Conservation (phyloP, 2,329 filamentous ascomycete species). For the Fusarium irregulare region DNA sequence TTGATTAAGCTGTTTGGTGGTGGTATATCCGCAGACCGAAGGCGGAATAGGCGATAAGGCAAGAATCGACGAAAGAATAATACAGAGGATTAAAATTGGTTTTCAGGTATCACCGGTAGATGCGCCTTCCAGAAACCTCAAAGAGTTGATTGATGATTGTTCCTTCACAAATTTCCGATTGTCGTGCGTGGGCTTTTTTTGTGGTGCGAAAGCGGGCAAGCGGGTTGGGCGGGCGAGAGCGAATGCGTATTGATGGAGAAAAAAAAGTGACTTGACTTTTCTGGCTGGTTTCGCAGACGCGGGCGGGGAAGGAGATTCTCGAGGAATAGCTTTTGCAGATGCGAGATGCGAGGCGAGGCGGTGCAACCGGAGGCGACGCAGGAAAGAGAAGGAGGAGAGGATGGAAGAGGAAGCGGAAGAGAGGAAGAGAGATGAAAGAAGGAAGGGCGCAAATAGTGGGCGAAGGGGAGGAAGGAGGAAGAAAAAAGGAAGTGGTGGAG, state of each 20-base stretch:
- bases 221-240: slow-evolving; percentile 17
- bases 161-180: slow-evolving; percentile 39
- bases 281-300: slow-evolving; percentile 37
- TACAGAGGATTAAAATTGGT: slow-evolving; percentile 46
- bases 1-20: slow-evolving; percentile 43
- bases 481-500: slow-evolving; percentile 49
- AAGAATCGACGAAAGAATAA: slow-evolving; percentile 47
- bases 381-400: slow-evolving; percentile 44
- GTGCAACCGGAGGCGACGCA: slow-evolving; percentile 46
- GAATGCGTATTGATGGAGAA: slow-evolving; percentile 29
- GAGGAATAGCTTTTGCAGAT: slow-evolving; percentile 3
- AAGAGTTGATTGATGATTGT: slow-evolving; percentile 27
- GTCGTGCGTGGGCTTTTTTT: slow-evolving; percentile 30
- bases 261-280: background rate
- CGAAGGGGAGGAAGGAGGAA: slow-evolving; percentile 46
- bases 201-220: slow-evolving; percentile 30
- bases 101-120: slow-evolving; percentile 46
- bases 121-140: slow-evolving; percentile 46
- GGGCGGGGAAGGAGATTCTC: slow-evolving; percentile 21
- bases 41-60: slow-evolving; percentile 39
- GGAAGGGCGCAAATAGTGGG: slow-evolving; percentile 47
- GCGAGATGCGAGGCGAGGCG: slow-evolving; percentile 20
- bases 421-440: slow-evolving; percentile 45
- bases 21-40: slow-evolving; percentile 26
- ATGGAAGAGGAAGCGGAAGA: slow-evolving; percentile 32